These are phyloP conservation scores for Xylaria telfairii DNA, from an alignment of 495 filamentous ascomycete genomes.

Conservation along the genomic window DNA sequence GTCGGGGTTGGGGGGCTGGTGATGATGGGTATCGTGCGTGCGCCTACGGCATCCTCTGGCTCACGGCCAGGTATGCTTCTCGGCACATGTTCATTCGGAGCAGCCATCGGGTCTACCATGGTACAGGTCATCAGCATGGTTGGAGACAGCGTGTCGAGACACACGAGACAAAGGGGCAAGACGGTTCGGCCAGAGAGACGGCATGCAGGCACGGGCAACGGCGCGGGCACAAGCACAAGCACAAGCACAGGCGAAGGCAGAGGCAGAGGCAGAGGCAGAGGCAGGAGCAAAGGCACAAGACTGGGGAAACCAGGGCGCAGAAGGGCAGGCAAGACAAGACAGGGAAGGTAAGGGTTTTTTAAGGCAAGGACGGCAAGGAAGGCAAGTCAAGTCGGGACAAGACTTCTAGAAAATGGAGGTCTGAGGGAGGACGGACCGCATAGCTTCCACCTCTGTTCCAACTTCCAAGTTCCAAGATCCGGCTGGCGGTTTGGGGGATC, in stretches of 20 bases:
- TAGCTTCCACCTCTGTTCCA: constrained; percentile 25
- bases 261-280: not conserved
- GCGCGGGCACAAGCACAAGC: constrained; percentile 1
- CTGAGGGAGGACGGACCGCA: constrained; percentile 25
- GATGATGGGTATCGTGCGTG: constrained; percentile 55
- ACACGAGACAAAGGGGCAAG: constrained; percentile 34
- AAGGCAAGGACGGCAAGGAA: too few relatives aligned
- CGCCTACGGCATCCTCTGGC: constrained; percentile 48
- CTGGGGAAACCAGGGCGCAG: not conserved
- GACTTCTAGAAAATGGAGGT: constrained; percentile 19
- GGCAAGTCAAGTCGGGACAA: not conserved
- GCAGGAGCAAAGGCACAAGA: not conserved
- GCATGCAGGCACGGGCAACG: constrained; percentile 1
- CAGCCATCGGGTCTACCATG: constrained; percentile 54
- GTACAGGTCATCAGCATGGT: constrained; percentile 35
- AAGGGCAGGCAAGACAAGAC: constrained; percentile 19
- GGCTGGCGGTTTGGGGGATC: constrained; percentile 7
- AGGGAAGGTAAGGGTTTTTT: too few relatives aligned
- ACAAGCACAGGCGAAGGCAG: not conserved
- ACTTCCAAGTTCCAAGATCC: not conserved
- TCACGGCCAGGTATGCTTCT: constrained; percentile 47
- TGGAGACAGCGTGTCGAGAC: constrained; percentile 30
- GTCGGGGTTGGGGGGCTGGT: constrained; percentile 37
- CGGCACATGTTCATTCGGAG: constrained; percentile 54
- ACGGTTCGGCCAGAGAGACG: not conserved